Percentiles rank a stretch among this genome's conserved stretches.
Evolutionary conservation across 2,329 filamentous ascomycete species (phyloP).

Genomic region (Cercospora zeina): DNA sequence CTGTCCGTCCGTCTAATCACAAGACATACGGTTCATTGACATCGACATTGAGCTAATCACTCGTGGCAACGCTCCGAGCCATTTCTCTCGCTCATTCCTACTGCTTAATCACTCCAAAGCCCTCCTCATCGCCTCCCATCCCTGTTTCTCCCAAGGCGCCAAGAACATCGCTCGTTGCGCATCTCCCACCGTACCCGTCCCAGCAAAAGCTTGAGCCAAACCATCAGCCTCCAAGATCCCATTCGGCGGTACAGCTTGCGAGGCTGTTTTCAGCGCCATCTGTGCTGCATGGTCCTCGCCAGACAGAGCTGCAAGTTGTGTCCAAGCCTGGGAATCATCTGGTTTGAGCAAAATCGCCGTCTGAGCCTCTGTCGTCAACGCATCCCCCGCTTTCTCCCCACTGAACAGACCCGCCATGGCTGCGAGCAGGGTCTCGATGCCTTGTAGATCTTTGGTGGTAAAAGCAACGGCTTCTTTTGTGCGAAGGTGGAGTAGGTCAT

Average conservation of each 20-base stretch:
- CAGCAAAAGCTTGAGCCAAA: conserved; percentile 70
- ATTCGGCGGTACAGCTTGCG: conserved; percentile 69
- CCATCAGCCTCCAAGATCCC: conserved; percentile 68
- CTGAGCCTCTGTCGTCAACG: conserved; percentile 65
- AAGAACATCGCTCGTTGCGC: conserved; percentile 75
- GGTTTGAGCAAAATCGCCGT: conserved; percentile 80
- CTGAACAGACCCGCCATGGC: conserved; percentile 64
- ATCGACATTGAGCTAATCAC: neutral
- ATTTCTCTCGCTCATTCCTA: neutral
- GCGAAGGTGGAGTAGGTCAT: conserved; percentile 72
- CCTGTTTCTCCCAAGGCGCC: conserved; percentile 67
- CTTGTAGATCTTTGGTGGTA: conserved; percentile 60
- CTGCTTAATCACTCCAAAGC: conserved; percentile 13
- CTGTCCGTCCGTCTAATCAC: neutral
- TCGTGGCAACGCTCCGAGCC: neutral
- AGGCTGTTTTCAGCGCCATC: conserved; percentile 79
- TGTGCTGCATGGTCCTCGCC: conserved; percentile 61
- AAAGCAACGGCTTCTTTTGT: conserved; percentile 62
- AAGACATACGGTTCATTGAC: neutral
- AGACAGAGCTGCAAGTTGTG: conserved; percentile 64
- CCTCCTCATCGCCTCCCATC: conserved; percentile 28
- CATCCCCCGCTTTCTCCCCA: conserved; percentile 42
- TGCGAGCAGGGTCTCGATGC: conserved; percentile 73
- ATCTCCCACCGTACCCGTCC: conserved; percentile 69
- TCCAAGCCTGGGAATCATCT: conserved; percentile 77